Evolutionary conservation across 2,329 filamentous ascomycete species (phyloP).

Genomic region (Pseudopithomyces chartarum): DNA sequence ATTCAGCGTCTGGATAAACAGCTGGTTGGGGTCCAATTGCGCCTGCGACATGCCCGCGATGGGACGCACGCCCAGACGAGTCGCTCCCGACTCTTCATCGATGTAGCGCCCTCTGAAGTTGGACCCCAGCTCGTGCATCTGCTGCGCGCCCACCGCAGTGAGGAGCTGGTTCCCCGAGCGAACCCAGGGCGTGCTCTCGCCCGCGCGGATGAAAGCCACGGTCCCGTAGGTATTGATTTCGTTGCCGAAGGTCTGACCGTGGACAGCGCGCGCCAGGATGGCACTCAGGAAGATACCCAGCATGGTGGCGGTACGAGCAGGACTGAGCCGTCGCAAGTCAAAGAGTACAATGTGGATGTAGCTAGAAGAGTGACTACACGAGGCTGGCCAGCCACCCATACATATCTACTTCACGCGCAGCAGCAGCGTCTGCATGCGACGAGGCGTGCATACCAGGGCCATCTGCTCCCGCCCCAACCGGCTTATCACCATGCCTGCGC

Average conservation of each 20-base stretch:
- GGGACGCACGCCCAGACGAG: slow-evolving; percentile 28
- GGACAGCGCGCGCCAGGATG: slow-evolving; percentile 27
- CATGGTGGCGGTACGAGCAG: slow-evolving; percentile 25
- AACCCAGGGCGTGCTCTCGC: slow-evolving; percentile 58
- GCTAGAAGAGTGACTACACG: background rate
- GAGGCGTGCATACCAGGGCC: background rate
- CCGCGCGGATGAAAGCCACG: slow-evolving; percentile 60
- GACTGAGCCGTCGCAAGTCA: no score
- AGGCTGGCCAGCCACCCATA: slow-evolving; percentile 10
- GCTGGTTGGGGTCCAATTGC: slow-evolving; percentile 51
- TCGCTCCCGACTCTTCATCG: slow-evolving; percentile 23
- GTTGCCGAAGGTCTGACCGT: slow-evolving; percentile 19
- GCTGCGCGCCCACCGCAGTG: slow-evolving; percentile 61
- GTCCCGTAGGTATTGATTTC: slow-evolving; percentile 49
- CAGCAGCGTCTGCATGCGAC: background rate
- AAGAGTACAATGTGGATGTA: no score
- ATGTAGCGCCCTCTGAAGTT: slow-evolving; percentile 61
- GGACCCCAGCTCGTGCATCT: slow-evolving; percentile 56
- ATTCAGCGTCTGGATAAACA: slow-evolving; percentile 55
- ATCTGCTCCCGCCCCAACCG: no score
- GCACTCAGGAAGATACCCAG: slow-evolving; percentile 27
- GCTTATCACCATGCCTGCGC: background rate
- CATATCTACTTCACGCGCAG: slow-evolving; percentile 16
- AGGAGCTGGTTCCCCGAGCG: slow-evolving; percentile 42
- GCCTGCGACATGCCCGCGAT: slow-evolving; percentile 51